Conservation (phyloP, 306 rosid genomes). For the Castanopsis chinensis region DNA sequence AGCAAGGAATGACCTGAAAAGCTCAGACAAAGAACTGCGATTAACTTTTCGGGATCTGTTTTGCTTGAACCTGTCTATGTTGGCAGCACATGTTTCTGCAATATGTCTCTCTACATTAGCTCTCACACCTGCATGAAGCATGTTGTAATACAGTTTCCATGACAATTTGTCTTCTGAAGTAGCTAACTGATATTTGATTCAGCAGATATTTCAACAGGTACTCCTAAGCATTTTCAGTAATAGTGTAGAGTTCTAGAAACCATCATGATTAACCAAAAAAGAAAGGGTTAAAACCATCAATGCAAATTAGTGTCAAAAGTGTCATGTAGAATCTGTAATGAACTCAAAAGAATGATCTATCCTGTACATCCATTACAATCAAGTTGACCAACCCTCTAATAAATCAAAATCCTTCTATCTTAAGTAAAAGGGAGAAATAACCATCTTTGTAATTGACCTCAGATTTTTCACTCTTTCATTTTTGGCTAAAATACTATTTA, state of each 20-base stretch:
- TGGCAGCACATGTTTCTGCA: constrained; percentile 49
- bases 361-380: too few species aligned
- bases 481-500: too few species aligned
- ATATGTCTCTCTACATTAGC: constrained; percentile 53
- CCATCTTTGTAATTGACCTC: too few species aligned
- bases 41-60: constrained; percentile 48
- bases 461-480: too few species aligned
- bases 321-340: too few species aligned
- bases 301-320: too few species aligned
- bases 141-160: constrained; percentile 10
- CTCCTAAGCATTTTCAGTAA: background rate
- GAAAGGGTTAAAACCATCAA: too few species aligned
- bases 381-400: too few species aligned
- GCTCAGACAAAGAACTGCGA: constrained; percentile 64
- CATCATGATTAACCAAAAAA: too few species aligned
- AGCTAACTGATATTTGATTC: background rate
- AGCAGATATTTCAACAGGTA: background rate
- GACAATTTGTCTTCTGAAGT: constrained; percentile 3
- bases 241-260: background rate
- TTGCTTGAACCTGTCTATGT: constrained; percentile 41
- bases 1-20: constrained; percentile 63
- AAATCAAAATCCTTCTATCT: too few species aligned
- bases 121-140: constrained; percentile 67
- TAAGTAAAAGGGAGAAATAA: too few species aligned
- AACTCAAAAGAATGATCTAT: too few species aligned